These are phyloP conservation scores for Aureobasidium sp. DNA, from an alignment of 2,329 filamentous ascomycete species.

Conservation along the genomic window DNA sequence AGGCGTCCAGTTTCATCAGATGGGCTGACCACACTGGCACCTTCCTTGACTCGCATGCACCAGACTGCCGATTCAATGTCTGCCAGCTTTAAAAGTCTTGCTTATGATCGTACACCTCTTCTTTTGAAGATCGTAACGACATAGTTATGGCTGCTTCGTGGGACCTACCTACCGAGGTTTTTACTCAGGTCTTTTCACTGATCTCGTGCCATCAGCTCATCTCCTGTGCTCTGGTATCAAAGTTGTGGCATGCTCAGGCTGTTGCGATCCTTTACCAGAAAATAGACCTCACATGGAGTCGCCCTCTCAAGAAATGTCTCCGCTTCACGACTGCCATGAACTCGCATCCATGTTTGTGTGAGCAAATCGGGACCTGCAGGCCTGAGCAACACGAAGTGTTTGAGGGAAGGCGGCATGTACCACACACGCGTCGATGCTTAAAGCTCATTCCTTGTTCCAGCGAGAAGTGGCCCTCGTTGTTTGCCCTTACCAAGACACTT, in stretches of 20 bases:
- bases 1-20: too few relatives aligned
- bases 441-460: background rate
- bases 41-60: too few relatives aligned
- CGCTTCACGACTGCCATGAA: background rate
- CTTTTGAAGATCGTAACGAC: too few relatives aligned
- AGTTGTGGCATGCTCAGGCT: background rate
- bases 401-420: too few relatives aligned
- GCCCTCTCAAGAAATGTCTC: background rate
- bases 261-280: background rate
- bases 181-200: background rate
- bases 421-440: too few relatives aligned
- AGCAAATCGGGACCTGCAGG: background rate
- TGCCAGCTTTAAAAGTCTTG: too few relatives aligned
- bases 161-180: background rate
- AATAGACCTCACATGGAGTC: background rate
- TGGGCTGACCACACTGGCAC: too few relatives aligned
- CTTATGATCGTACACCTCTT: too few relatives aligned
- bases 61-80: too few relatives aligned
- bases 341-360: background rate
- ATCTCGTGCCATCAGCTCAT: background rate
- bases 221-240: background rate
- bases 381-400: background rate
- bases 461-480: background rate
- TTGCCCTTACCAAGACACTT: background rate
- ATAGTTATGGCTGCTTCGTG: background rate